These are phyloP conservation scores for Pseudogymnoascus sp. DNA, from an alignment of 2,329 filamentous ascomycete species.

Conservation along the genomic window DNA sequence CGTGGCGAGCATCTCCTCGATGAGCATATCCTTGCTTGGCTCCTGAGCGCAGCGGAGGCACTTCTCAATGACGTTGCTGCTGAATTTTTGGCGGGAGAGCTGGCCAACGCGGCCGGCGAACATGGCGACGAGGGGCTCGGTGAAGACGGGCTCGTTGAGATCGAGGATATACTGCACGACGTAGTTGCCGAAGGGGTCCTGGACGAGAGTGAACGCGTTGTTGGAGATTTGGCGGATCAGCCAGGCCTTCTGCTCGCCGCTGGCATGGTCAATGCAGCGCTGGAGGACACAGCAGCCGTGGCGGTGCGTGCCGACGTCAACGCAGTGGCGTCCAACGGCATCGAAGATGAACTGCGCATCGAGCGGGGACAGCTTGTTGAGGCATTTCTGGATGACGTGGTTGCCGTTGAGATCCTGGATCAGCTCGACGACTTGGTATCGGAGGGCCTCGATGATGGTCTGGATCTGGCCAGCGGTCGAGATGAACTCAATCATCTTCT, in stretches of 20 bases:
- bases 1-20: constrained; percentile 66
- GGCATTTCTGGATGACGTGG: constrained; percentile 97
- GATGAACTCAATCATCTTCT: constrained; percentile 99
- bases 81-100: constrained; percentile 94
- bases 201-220: constrained; percentile 80
- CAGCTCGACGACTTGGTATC: constrained; percentile 77
- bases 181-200: constrained; percentile 97
- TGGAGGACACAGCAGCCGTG: constrained; percentile 97
- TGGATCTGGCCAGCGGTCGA: constrained; percentile 75
- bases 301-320: constrained; percentile 90
- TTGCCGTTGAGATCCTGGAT: constrained; percentile 98
- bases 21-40: constrained; percentile 67
- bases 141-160: constrained; percentile 78
- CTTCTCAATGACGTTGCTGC: constrained; percentile 98
- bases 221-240: constrained; percentile 80
- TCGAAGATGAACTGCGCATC: constrained; percentile 97
- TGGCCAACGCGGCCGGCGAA: constrained; percentile 65
- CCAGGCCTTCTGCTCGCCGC: constrained; percentile 77
- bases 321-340: constrained; percentile 77
- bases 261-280: constrained; percentile 95
- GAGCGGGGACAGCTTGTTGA: constrained; percentile 78
- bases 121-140: constrained; percentile 73
- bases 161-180: constrained; percentile 98
- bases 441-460: constrained; percentile 78
- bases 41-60: constrained; percentile 75